Percentiles rank a stretch among this genome's conserved stretches.
Evolutionary conservation across 805 yeast species (phyloP).

Genomic region (Wickerhamiella vanderwaltii): DNA sequence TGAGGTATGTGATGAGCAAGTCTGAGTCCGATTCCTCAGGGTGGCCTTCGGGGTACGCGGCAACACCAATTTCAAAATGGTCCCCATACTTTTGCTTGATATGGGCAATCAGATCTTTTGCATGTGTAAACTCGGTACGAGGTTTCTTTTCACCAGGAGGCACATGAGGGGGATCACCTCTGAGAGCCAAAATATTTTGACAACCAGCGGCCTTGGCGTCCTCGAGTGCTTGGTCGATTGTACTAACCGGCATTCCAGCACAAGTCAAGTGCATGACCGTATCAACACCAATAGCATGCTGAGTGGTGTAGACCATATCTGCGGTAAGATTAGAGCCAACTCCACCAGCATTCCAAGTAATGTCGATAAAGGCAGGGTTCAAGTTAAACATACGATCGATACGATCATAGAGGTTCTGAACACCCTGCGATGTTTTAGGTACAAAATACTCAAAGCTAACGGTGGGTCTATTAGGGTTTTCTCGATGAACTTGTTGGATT

Average conservation of each 20-base stretch:
- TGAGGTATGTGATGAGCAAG: conserved; percentile 47
- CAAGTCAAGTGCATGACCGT: conserved; percentile 98
- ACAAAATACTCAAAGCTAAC: conserved; percentile 95
- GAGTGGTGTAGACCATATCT: conserved; percentile 85
- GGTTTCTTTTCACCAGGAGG: conserved; percentile 24
- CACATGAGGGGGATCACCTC: conserved; percentile 89
- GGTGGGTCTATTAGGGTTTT: conserved; percentile 38
- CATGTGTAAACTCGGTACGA: conserved; percentile 50
- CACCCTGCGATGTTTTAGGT: conserved; percentile 95
- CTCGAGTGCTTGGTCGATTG: conserved; percentile 73
- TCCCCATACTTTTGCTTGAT: conserved; percentile 70
- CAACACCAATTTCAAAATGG: conserved; percentile 90
- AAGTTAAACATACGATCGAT: conserved; percentile 95
- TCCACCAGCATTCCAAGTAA: conserved; percentile 99
- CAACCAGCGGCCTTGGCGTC: conserved; percentile 87
- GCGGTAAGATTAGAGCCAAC: conserved; percentile 69
- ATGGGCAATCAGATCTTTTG: conserved; percentile 71
- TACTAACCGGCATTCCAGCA: conserved; percentile 75
- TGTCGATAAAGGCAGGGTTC: conserved; percentile 83
- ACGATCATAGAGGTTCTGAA: conserved; percentile 87
- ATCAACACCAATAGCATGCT: conserved; percentile 79
- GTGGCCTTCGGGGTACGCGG: conserved; percentile 96
- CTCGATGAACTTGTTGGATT: conserved; percentile 31
- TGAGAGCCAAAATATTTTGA: conserved; percentile 81
- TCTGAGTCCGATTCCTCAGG: conserved; percentile 64